Percentiles rank a stretch among this genome's conserved stretches.
These are phyloP conservation scores for Phyllachora maydis DNA, from an alignment of 2,329 filamentous ascomycete genomes.

Conservation along the genomic window DNA sequence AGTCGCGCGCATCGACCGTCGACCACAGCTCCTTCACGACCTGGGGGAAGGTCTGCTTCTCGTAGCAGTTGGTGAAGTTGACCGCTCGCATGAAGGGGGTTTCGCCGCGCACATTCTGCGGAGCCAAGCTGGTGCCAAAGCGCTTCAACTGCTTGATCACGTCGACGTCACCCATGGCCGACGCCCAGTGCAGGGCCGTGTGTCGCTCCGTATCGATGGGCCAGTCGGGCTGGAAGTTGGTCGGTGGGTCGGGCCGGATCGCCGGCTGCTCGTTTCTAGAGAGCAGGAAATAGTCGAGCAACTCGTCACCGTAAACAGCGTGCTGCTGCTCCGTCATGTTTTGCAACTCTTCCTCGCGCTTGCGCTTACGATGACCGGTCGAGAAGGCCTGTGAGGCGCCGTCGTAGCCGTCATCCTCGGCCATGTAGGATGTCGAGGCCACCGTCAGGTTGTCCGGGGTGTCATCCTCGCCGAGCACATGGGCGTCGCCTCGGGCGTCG, in stretches of 20 bases:
- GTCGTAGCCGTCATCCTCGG: constrained; percentile 61
- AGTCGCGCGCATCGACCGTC: constrained; percentile 63
- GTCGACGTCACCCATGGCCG: constrained; percentile 88
- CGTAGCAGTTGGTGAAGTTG: constrained; percentile 90
- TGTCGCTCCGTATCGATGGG: constrained; percentile 87
- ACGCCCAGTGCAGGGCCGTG: constrained; percentile 90
- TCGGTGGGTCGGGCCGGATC: constrained; percentile 56
- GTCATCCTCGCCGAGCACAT: constrained; percentile 59
- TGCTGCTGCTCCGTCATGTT: constrained; percentile 62
- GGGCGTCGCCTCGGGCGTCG: constrained; percentile 38
- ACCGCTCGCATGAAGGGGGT: constrained; percentile 90
- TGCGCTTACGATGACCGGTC: constrained; percentile 51
- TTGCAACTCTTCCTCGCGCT: constrained; percentile 44
- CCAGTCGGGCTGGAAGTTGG: constrained; percentile 74
- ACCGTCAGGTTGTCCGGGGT: constrained; percentile 70
- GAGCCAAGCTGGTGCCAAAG: constrained; percentile 55
- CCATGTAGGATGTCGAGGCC: constrained; percentile 67
- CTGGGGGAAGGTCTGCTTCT: constrained; percentile 74
- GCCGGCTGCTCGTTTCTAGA: constrained; percentile 59
- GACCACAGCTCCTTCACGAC: constrained; percentile 68
- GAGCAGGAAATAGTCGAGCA: constrained; percentile 91
- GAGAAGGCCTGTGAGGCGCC: constrained; percentile 42
- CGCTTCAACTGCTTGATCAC: constrained; percentile 75
- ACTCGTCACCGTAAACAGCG: constrained; percentile 74
- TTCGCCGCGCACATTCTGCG: constrained; percentile 54